A percentile compares a stretch with the other conserved stretches of the same genome.
These are phyloP conservation scores for Schizochytrium sp. DNA, from an alignment of 108 stramenopile genomes.

Conservation along the genomic window DNA sequence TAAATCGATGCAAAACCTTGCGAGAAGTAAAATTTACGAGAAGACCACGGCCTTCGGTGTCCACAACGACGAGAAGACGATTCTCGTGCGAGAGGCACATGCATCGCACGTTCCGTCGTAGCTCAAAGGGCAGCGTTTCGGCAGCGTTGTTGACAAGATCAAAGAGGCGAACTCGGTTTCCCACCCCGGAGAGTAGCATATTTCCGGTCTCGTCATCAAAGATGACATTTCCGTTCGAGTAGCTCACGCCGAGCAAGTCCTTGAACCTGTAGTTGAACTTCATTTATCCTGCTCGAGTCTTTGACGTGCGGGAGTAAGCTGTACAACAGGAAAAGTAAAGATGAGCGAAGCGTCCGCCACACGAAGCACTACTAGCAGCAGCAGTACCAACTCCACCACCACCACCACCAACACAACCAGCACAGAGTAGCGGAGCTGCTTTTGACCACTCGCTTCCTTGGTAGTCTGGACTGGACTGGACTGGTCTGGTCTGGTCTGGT, in stretches of 20 bases:
- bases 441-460: no score
- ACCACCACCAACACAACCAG: no score
- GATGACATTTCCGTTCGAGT: conserved; percentile 74
- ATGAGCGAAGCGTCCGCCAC: no score
- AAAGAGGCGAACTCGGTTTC: conserved; percentile 80
- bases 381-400: no score
- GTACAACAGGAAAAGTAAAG: no score
- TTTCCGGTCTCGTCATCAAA: conserved; percentile 80
- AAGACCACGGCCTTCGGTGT: conserved; percentile 51
- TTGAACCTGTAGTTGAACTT: conserved; percentile 79
- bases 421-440: no score
- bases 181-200: conserved; percentile 71
- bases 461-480: no score
- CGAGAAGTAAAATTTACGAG: conserved; percentile 54
- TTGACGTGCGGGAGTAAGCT: no score
- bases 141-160: conserved; percentile 69
- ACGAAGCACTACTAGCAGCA: no score
- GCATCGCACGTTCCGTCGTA: conserved; percentile 72
- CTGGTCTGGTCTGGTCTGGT: no score
- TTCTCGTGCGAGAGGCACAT: conserved; percentile 76
- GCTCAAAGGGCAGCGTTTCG: conserved; percentile 76
- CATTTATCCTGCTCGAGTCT: not conserved
- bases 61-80: conserved; percentile 66
- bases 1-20: conserved; percentile 80
- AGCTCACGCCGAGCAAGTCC: conserved; percentile 84